These are phyloP conservation scores for Angophora floribunda DNA, from an alignment of 345 rosid species.

Conservation along the genomic window DNA sequence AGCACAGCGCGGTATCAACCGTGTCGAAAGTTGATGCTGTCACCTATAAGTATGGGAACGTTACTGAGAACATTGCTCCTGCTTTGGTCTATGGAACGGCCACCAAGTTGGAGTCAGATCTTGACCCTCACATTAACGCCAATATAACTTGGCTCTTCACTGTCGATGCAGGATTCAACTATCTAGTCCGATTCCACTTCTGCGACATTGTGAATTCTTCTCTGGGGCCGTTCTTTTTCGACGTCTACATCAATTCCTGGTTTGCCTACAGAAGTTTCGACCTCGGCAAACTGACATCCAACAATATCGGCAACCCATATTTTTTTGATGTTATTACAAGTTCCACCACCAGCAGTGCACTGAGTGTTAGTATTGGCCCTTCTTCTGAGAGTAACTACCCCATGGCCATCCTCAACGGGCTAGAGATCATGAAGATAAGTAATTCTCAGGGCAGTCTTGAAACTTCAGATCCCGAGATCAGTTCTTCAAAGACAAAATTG, in stretches of 20 bases:
- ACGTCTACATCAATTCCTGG: slow-evolving; percentile 48
- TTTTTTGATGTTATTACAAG: slow-evolving; percentile 45
- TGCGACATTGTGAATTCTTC: slow-evolving; percentile 38
- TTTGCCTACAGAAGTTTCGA: slow-evolving; percentile 30
- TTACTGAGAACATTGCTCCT: slow-evolving; percentile 46
- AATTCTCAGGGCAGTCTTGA: neutral
- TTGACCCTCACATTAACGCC: slow-evolving; percentile 8
- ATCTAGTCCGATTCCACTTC: slow-evolving; percentile 71
- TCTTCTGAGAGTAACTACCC: slow-evolving; percentile 4
- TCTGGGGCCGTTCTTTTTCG: slow-evolving; percentile 7
- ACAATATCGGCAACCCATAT: slow-evolving; percentile 37
- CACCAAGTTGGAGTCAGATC: slow-evolving; percentile 23
- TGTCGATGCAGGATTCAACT: slow-evolving; percentile 58
- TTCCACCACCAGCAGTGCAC: slow-evolving; percentile 1
- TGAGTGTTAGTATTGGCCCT: slow-evolving; percentile 59
- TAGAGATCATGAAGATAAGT: slow-evolving; percentile 12
- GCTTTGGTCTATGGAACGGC: slow-evolving; percentile 70
- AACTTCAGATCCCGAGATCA: neutral
- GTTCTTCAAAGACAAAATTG: neutral
- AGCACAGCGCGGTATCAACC: slow-evolving; percentile 1
- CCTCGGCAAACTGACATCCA: slow-evolving; percentile 24
- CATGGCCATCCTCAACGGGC: slow-evolving; percentile 5
- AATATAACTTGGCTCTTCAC: slow-evolving; percentile 69
- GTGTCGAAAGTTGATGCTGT: slow-evolving; percentile 35
- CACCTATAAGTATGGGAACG: slow-evolving; percentile 19